phyloP scores from a whole-genome alignment of 225 moss, liverwort and hornwort species.

The Pseudoscleropodium purum region DNA sequence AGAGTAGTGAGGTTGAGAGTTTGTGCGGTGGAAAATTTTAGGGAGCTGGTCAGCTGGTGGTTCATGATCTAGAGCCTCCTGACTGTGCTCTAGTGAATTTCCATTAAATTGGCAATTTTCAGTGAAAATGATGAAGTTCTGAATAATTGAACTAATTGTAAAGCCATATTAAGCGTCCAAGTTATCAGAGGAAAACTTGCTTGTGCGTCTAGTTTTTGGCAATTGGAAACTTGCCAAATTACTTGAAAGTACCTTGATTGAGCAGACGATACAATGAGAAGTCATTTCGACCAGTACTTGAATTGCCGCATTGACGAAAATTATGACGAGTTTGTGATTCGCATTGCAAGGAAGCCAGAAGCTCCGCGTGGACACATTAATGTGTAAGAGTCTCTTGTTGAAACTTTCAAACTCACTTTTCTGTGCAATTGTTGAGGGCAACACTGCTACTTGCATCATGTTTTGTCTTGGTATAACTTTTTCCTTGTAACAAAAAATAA shows the following conservation, averaged over 20 bases:
- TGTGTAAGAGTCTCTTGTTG: not conserved
- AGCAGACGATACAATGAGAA: not conserved
- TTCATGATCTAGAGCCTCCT: not conserved
- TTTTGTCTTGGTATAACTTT: not conserved
- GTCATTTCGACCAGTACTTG: not conserved
- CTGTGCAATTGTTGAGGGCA: not conserved
- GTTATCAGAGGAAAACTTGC: not conserved
- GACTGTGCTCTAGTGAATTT: not conserved
- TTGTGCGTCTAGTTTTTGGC: not conserved
- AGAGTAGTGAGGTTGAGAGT: not conserved
- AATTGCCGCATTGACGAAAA: not conserved
- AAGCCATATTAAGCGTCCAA: too few relatives aligned
- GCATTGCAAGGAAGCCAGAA: not conserved
- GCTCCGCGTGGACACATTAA: not conserved
- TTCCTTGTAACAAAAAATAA: too few relatives aligned
- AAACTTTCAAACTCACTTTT: not conserved
- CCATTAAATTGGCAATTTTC: not conserved
- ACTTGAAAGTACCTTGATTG: not conserved
- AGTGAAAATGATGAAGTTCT: not conserved
- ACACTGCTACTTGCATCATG: not conserved
- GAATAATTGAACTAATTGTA: too few relatives aligned
- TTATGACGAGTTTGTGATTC: not conserved
- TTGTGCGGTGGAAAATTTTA: not conserved
- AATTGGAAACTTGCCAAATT: too few relatives aligned
- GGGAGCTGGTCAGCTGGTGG: not conserved